phyloP scores from a whole-genome alignment of 2,329 filamentous ascomycete genomes.

The Plectosphaerella sp. region DNA sequence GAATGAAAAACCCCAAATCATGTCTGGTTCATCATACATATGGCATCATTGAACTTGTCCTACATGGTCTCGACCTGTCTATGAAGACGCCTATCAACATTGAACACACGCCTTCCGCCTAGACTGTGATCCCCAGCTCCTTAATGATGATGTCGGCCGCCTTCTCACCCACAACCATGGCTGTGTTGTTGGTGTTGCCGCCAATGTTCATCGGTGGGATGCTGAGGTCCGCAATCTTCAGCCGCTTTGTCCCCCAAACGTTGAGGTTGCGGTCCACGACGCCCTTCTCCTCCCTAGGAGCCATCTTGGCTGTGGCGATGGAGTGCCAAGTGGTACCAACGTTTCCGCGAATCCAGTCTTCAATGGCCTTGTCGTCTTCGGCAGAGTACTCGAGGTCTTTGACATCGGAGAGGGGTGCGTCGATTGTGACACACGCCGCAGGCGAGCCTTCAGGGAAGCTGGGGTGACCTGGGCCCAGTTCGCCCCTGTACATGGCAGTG shows the following conservation, averaged over 20 bases:
- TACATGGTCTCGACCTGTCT: slow-evolving; percentile 6
- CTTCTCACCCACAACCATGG: slow-evolving; percentile 44
- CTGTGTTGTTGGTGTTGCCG: slow-evolving; percentile 45
- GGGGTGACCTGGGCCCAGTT: slow-evolving; percentile 37
- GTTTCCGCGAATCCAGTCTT: slow-evolving; percentile 35
- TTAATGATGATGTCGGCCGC: slow-evolving; percentile 34
- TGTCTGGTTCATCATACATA: too few species aligned
- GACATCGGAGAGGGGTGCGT: slow-evolving; percentile 27
- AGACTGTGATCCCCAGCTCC: slow-evolving; percentile 22
- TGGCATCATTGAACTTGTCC: background rate
- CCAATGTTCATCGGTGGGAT: slow-evolving; percentile 33
- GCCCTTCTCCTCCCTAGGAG: slow-evolving; percentile 30
- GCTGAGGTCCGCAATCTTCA: slow-evolving; percentile 37
- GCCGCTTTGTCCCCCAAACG: slow-evolving; percentile 35
- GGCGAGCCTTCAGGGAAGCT: slow-evolving; percentile 34
- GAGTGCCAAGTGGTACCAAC: slow-evolving; percentile 41
- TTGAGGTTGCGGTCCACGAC: slow-evolving; percentile 35
- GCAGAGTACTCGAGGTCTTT: slow-evolving; percentile 40
- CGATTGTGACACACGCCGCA: slow-evolving; percentile 42
- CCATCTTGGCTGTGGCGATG: slow-evolving; percentile 42
- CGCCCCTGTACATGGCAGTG: slow-evolving; percentile 47
- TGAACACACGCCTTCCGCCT: too few species aligned
- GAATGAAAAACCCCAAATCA: too few species aligned
- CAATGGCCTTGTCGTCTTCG: slow-evolving; percentile 46
- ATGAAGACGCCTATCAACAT: too few species aligned